A percentile compares a stretch with the other conserved stretches of the same genome.
Conservation (phyloP, 306 rosid species). For the Casuarina cunninghamiana region DNA sequence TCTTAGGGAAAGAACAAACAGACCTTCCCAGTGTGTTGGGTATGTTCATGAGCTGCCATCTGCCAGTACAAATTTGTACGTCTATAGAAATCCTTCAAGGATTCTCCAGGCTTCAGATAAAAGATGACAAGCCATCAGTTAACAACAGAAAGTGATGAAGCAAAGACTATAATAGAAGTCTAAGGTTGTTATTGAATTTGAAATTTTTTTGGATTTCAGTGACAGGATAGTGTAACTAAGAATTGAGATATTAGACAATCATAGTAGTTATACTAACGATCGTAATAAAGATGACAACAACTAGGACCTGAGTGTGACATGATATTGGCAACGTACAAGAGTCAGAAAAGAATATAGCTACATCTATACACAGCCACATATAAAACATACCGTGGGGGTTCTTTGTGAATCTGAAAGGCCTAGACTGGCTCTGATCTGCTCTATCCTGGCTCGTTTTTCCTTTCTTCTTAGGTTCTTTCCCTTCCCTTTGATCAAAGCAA, state of each 20-base stretch:
- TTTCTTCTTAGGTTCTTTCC: conserved; percentile 78
- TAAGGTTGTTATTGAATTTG: conserved; percentile 3
- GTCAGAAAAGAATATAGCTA: neutral
- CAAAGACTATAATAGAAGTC: conserved; percentile 14
- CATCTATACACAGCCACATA: neutral
- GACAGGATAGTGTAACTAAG: neutral
- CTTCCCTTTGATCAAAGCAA: conserved; percentile 86
- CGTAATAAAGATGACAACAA: neutral
- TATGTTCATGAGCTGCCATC: conserved; percentile 99
- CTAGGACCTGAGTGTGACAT: neutral
- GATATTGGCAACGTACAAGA: neutral
- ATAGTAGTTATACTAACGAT: neutral
- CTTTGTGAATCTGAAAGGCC: conserved; percentile 98
- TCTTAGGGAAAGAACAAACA: conserved; percentile 8
- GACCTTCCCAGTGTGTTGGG: conserved; percentile 98
- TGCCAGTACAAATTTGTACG: conserved; percentile 98
- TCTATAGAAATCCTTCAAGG: conserved; percentile 80
- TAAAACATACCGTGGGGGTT: conserved; percentile 73
- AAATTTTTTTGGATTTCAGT: neutral
- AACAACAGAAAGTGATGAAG: conserved; percentile 21
- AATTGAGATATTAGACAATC: neutral
- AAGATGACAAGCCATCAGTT: conserved; percentile 36
- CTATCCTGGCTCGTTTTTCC: conserved; percentile 90
- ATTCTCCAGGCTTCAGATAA: conserved; percentile 73
- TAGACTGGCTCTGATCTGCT: conserved; percentile 97